Conservation (phyloP, 345 rosid species). For the Ceriops tagal region DNA sequence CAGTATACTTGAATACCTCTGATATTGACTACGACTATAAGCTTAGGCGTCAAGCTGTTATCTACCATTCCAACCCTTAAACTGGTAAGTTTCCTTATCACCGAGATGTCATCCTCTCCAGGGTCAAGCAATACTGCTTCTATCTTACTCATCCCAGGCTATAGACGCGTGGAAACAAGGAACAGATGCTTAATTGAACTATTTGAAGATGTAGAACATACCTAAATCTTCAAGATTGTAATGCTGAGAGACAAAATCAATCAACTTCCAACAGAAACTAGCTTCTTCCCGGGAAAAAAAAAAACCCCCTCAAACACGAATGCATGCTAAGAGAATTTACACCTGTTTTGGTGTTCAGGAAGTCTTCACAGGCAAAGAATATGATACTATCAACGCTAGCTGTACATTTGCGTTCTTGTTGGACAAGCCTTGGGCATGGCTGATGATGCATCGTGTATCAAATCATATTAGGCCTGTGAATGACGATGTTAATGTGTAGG, state of each 20-base stretch:
- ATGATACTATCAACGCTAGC: constrained; percentile 21
- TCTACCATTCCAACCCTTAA: no score
- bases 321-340: background rate
- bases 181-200: no score
- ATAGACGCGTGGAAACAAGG: no score
- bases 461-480: constrained; percentile 60
- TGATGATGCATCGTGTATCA: background rate
- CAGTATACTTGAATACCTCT: no score
- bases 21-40: no score
- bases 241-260: background rate
- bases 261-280: background rate
- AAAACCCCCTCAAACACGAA: background rate
- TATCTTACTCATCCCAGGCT: no score
- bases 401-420: constrained; percentile 25
- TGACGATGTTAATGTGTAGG: constrained; percentile 71
- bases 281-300: background rate
- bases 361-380: constrained; percentile 32
- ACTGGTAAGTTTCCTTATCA: no score
- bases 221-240: background rate
- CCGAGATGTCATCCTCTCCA: no score
- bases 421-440: constrained; percentile 6
- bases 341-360: constrained; percentile 1
- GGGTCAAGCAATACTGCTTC: no score
- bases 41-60: no score
- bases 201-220: background rate